These are phyloP conservation scores for Mrakia frigida DNA, from an alignment of 768 basidiomycete genomes.

Conservation along the genomic window DNA sequence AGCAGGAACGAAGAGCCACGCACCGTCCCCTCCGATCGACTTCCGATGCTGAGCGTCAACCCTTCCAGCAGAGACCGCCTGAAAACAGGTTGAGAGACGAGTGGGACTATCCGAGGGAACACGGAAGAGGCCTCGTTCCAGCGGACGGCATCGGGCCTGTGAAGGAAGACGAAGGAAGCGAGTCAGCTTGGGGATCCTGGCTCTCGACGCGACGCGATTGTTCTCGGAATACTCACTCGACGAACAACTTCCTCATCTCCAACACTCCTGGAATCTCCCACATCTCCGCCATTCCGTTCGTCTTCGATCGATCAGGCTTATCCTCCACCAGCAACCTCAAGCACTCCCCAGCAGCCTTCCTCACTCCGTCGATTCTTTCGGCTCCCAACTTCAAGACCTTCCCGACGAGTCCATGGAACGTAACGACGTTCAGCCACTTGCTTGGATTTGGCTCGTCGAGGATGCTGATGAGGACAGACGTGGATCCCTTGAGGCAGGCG, in stretches of 20 bases:
- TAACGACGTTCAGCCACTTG: conserved; percentile 58
- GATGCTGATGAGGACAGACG: conserved; percentile 53
- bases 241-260: conserved; percentile 9
- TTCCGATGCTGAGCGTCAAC: conserved; percentile 70
- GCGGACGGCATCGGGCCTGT: conserved; percentile 20
- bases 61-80: conserved; percentile 62
- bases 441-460: conserved; percentile 51
- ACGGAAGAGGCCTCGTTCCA: conserved; percentile 74
- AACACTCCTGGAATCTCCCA: conserved; percentile 17
- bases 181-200: background rate
- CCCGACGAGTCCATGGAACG: conserved; percentile 56
- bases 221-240: background rate
- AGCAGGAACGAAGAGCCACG: conserved; percentile 41
- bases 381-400: conserved; percentile 81
- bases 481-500: conserved; percentile 64
- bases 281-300: background rate
- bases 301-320: background rate
- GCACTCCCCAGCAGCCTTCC: conserved; percentile 28
- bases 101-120: conserved; percentile 64
- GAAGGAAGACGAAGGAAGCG: background rate
- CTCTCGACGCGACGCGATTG: background rate
- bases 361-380: conserved; percentile 66
- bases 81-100: conserved; percentile 61
- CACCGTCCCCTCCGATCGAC: conserved; percentile 79
- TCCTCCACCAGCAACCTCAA: conserved; percentile 15